Base-by-base conservation (phyloP, 257 asterid genomes). In the Sherardia arvensis region DNA sequence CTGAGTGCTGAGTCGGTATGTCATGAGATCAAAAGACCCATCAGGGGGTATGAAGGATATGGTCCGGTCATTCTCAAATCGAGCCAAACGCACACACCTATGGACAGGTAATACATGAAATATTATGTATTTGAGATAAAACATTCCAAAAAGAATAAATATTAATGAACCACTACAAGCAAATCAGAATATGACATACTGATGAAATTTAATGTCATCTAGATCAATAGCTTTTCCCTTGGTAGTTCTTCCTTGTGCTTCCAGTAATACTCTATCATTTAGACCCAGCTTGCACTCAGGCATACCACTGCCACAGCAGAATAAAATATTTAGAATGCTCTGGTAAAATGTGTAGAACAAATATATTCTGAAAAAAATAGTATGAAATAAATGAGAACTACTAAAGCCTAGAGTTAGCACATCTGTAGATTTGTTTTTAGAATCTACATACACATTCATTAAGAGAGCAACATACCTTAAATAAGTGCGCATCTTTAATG, bases 241-340 rank as follows among this genome's bases (percentile, higher is more conserved):
- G 48, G 91, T 81, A 63, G 87, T 64, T 69, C 96, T 83, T 8
- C 99, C 99, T 81, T 94, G 99, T 9, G 97, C 97, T 71, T 94
- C 99, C 66, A 94, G 85, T 80, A 94, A 75, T 65, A 94, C 87
- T 83, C 94, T 84, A 77, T 94, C 99, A 77, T 94, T 94, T 65
- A 94, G 85, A 74, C 99, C 99, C 76, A 94, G 96, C 87, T 94
- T 94, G 77, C 99, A 94, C 83, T 90, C 99, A 25, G 99, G 99
- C 99, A 94, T 94, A 64, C 99, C 99, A 79, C 99, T 94, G 91
- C 80, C 76, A 79, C 43, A 58, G 60, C 53, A 76, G 23, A 62
- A 22, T 38, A 38, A 73, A 66, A 36, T 66, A 20, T 28, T 70
- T 15, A 64, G 21, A n/a, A 1, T 48, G 30, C 9, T 45, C 25